These are phyloP conservation scores for Pyrenophora seminiperda DNA, from an alignment of 2,329 filamentous ascomycete species.

Conservation along the genomic window DNA sequence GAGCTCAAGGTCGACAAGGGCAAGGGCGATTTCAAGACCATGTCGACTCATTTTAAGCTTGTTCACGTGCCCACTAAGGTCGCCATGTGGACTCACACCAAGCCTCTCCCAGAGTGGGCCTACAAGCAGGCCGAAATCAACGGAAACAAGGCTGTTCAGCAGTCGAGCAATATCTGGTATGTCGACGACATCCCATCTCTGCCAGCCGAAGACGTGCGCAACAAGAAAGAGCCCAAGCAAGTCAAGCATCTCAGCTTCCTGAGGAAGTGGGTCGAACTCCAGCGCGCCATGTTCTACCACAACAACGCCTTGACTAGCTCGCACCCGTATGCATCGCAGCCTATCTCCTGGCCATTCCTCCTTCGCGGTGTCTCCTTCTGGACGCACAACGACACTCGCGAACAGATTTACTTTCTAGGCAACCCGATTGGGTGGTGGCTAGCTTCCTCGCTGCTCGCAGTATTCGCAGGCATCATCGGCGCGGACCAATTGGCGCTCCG, in stretches of 20 bases:
- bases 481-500: constrained; percentile 93
- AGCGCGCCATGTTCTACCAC: constrained; percentile 98
- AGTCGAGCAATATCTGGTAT: constrained; percentile 92
- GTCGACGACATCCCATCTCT: constrained; percentile 90
- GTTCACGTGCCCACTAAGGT: constrained; percentile 94
- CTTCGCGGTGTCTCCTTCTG: constrained; percentile 98
- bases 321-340: constrained; percentile 92
- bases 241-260: constrained; percentile 87
- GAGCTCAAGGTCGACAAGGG: constrained; percentile 89
- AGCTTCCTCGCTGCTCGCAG: constrained; percentile 85
- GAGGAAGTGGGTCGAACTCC: constrained; percentile 93
- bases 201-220: constrained; percentile 70
- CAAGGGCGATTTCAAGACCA: constrained; percentile 82
- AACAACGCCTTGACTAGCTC: constrained; percentile 98
- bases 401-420: constrained; percentile 98
- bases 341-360: constrained; percentile 97
- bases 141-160: constrained; percentile 92
- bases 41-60: constrained; percentile 93
- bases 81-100: constrained; percentile 98
- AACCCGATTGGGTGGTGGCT: constrained; percentile 99
- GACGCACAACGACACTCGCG: constrained; percentile 91
- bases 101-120: constrained; percentile 94
- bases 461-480: constrained; percentile 88
- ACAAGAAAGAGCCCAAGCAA: constrained; percentile 75
- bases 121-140: constrained; percentile 99